Percentiles rank a stretch among this genome's conserved stretches.
phyloP scores from a whole-genome alignment of 352 stramenopile genomes.

The Bremia lactucae region DNA sequence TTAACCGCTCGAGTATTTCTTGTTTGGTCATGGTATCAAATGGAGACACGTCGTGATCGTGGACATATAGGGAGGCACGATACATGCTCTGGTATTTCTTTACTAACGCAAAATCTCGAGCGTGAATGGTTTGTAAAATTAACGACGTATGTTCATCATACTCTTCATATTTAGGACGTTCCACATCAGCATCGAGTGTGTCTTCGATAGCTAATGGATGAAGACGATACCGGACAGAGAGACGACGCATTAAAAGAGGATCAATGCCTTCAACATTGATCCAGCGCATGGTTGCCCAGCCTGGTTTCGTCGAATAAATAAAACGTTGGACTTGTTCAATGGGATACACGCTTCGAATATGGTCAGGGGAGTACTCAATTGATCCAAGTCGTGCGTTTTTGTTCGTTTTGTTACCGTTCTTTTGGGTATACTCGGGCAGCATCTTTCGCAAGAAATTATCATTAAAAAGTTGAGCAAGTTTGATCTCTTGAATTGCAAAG shows the following conservation, averaged over 20 bases:
- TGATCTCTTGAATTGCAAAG: constrained; percentile 81
- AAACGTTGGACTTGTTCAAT: constrained; percentile 70
- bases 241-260: constrained; percentile 46
- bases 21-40: constrained; percentile 60
- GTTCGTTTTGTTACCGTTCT: constrained; percentile 5
- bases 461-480: constrained; percentile 78
- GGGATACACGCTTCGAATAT: constrained; percentile 63
- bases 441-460: constrained; percentile 41
- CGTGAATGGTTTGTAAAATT: constrained; percentile 54
- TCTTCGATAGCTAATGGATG: constrained; percentile 81
- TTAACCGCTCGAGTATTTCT: constrained; percentile 47
- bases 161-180: constrained; percentile 77
- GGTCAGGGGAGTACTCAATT: constrained; percentile 71
- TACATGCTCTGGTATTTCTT: constrained; percentile 69
- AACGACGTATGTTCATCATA: constrained; percentile 80
- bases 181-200: constrained; percentile 59
- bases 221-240: constrained; percentile 79
- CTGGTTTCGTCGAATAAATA: constrained; percentile 72
- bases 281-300: constrained; percentile 69
- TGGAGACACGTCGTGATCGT: constrained; percentile 32
- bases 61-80: constrained; percentile 48
- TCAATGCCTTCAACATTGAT: constrained; percentile 66
- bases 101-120: constrained; percentile 38
- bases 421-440: constrained; percentile 17
- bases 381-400: constrained; percentile 32